Base-by-base conservation (phyloP, 805 yeast genomes). In the Kodamaea kakaduensis region DNA sequence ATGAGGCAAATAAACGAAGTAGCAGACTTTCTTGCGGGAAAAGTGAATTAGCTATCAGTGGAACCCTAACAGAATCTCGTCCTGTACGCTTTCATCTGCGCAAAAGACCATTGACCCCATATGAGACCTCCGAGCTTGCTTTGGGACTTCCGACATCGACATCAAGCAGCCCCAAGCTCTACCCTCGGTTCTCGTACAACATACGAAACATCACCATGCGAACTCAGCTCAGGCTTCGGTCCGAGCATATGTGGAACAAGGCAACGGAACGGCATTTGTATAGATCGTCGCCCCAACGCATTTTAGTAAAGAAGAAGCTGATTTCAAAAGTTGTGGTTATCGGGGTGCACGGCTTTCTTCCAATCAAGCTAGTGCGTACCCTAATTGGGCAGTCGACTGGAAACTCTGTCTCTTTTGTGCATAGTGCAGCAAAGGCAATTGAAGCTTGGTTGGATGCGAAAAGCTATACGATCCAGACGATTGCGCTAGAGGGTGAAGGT, bases 401-500 rank as follows among this genome's bases (percentile, higher is more conserved):
- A 1, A 62, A 44, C 37, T 56, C 71, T 4, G 41, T 47, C 9
- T 43, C 44, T 17, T 48, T 56, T 22, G 58, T 59, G 6, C 49
- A 51, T 23, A 44, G 45, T 18, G 66, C 69, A 5, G 47, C 57
- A 9, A 45, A 43, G 19, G 58, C 62, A 3, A 43, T 64, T 2
- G 45, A 49, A 14, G 32, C 39, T n/a, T 64, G 69, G 69, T 30
- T 45, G 7, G 32, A 28, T 5, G 40, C 40, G 9, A 22, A 37
- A 13, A 37, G 31, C 15, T 22, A 43, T 32, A 56, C 56, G 9
- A 56, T 66, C 8, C 56, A 58, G 25, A 54, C 67, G 0, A 63
- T 67, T 22, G 61, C 69, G 5, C 47, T 67, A 7, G 73, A 67
- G 32, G 71, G 73, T 1, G 58, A 56, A 33, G 71, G 71, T 4